Evolutionary conservation across 2,329 filamentous ascomycete species (phyloP).

Genomic region (Xylariaceae sp.): DNA sequence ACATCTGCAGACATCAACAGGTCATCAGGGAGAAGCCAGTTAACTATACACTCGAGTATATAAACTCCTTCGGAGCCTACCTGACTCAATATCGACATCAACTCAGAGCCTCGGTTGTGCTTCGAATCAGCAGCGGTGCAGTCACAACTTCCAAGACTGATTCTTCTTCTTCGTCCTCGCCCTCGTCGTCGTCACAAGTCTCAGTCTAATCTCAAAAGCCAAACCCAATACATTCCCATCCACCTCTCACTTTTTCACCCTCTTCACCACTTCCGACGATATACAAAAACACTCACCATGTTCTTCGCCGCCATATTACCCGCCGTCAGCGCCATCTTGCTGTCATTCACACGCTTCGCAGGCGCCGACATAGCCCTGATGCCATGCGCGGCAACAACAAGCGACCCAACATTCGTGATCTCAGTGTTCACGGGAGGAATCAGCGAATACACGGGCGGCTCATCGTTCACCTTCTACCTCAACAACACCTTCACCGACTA

Average conservation of each 20-base stretch:
- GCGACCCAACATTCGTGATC: slow-evolving; percentile 11
- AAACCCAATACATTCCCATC: slow-evolving; percentile 1
- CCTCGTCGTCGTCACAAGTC: no score
- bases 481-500: slow-evolving; percentile 20
- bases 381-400: slow-evolving; percentile 10
- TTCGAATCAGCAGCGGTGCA: not conserved
- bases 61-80: not conserved
- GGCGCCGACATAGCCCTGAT: slow-evolving; percentile 10
- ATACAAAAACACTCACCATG: slow-evolving; percentile 9
- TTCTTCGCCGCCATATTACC: slow-evolving; percentile 16
- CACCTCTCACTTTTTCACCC: not conserved
- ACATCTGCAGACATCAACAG: not conserved
- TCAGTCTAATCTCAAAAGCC: not conserved
- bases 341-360: slow-evolving; percentile 18
- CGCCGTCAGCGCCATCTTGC: slow-evolving; percentile 16
- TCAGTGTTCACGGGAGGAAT: slow-evolving; percentile 19
- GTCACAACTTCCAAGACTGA: not conserved
- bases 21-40: not conserved
- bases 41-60: not conserved
- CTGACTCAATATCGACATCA: not conserved
- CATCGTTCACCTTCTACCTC: slow-evolving; percentile 22
- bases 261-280: not conserved
- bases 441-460: slow-evolving; percentile 19
- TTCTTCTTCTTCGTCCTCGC: no score
- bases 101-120: not conserved